Percentiles rank a stretch among this genome's conserved stretches.
Evolutionary conservation across 2,329 filamentous ascomycete genomes (phyloP).

Genomic region (Magnaporthiopsis poae): DNA sequence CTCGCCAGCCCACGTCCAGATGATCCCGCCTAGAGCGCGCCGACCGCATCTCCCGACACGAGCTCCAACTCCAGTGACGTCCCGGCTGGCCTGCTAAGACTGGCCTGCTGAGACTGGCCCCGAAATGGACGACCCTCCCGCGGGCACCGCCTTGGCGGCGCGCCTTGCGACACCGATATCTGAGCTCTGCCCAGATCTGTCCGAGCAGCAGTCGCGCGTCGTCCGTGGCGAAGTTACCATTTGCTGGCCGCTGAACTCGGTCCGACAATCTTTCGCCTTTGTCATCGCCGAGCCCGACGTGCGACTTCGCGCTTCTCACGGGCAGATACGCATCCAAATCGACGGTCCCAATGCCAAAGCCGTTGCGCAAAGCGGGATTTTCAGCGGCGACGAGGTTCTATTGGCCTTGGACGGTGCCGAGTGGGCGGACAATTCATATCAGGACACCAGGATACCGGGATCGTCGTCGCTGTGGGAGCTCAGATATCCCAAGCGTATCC

Average conservation of each 20-base stretch:
- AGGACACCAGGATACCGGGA: slow-evolving; percentile 35
- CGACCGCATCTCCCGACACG: neutral
- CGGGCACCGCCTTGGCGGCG: neutral
- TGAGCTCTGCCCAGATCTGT: slow-evolving; percentile 40
- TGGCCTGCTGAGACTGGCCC: neutral
- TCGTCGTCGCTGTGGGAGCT: slow-evolving; percentile 50
- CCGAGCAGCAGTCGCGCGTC: slow-evolving; percentile 29
- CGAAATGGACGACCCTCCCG: slow-evolving; percentile 2
- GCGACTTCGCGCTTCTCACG: slow-evolving; percentile 63
- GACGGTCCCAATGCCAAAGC: slow-evolving; percentile 59
- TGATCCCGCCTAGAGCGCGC: neutral
- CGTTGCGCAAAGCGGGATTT: slow-evolving; percentile 56
- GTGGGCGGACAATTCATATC: slow-evolving; percentile 48
- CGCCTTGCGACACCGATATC: slow-evolving; percentile 35
- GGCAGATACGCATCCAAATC: slow-evolving; percentile 74
- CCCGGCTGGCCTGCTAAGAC: neutral
- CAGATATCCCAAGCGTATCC: slow-evolving; percentile 40
- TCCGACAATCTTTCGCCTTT: slow-evolving; percentile 63
- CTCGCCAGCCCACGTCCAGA: neutral
- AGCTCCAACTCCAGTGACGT: neutral
- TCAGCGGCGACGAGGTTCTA: slow-evolving; percentile 67
- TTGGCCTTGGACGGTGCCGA: slow-evolving; percentile 59
- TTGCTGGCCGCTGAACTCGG: slow-evolving; percentile 82
- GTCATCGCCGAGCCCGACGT: slow-evolving; percentile 79
- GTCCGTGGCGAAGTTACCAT: slow-evolving; percentile 70